Evolutionary conservation across 2,329 filamentous ascomycete species (phyloP).

Genomic region (Blastomyces gilchristii): DNA sequence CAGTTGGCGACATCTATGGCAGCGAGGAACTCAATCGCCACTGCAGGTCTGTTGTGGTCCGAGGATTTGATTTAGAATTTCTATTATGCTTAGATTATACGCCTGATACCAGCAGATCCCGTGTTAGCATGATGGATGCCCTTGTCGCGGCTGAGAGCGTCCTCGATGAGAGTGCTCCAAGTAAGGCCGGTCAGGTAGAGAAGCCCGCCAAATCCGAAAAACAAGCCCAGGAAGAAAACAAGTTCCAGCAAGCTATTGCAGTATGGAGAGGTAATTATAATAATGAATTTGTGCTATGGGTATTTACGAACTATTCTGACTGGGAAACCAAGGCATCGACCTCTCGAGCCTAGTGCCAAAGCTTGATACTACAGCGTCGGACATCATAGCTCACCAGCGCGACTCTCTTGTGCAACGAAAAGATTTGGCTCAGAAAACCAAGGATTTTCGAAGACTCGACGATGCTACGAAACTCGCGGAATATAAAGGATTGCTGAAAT

Average conservation of each 20-base stretch:
- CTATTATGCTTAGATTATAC: conserved; percentile 11
- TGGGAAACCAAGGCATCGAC: conserved; percentile 58
- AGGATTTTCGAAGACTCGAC: conserved; percentile 91
- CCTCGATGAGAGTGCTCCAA: conserved; percentile 21
- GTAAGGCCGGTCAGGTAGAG: conserved; percentile 20
- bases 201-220: conserved; percentile 22
- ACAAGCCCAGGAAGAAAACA: conserved; percentile 59
- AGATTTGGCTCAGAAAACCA: conserved; percentile 96
- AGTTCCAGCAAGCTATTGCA: conserved; percentile 91
- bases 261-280: conserved; percentile 72
- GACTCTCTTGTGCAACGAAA: conserved; percentile 95
- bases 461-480: conserved; percentile 77
- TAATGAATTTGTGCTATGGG: not conserved
- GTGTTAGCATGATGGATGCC: conserved; percentile 30
- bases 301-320: conserved; percentile 7
- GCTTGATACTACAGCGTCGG: conserved; percentile 87
- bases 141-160: conserved; percentile 35
- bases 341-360: conserved; percentile 71
- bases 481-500: conserved; percentile 81
- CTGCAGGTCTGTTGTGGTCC: not conserved
- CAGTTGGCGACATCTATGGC: conserved; percentile 4
- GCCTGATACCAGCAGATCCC: conserved; percentile 4
- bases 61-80: not conserved
- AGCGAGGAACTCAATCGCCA: not conserved
- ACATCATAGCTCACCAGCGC: conserved; percentile 84